phyloP scores from a whole-genome alignment of 768 basidiomycete species.

The Amanita fuliginea region DNA sequence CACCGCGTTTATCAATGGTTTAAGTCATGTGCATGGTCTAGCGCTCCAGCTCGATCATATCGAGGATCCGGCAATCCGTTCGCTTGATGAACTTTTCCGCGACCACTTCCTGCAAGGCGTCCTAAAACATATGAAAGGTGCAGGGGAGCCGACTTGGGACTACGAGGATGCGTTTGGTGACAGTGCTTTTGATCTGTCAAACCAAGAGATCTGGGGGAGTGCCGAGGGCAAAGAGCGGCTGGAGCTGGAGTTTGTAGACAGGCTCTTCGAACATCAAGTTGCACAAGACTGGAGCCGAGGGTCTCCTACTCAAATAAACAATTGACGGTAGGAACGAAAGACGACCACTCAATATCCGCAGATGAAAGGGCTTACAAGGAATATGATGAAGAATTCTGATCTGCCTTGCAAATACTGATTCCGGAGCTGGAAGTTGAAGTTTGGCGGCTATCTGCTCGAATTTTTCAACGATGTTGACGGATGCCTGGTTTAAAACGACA shows the following conservation, averaged over 20 bases:
- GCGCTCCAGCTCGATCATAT: slow-evolving; percentile 8
- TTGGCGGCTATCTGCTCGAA: too few species aligned
- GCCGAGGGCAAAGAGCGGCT: slow-evolving; percentile 14
- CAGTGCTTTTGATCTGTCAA: background rate
- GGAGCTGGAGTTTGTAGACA: slow-evolving; percentile 15
- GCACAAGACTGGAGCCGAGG: background rate
- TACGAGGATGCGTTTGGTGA: background rate
- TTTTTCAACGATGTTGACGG: too few species aligned
- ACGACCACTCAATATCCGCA: too few species aligned
- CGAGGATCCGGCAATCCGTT: slow-evolving; percentile 5
- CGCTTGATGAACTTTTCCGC: slow-evolving; percentile 1
- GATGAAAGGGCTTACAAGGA: too few species aligned
- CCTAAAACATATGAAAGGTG: slow-evolving; percentile 1
- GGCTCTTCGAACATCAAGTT: slow-evolving; percentile 6
- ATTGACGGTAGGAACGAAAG: too few species aligned
- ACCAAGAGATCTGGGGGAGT: slow-evolving; percentile 9
- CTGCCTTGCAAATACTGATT: too few species aligned
- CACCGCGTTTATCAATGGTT: too few species aligned
- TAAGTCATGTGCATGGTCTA: too few species aligned
- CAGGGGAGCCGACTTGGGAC: background rate
- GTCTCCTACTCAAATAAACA: background rate
- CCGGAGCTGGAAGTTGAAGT: too few species aligned
- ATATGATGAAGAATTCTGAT: too few species aligned
- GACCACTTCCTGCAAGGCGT: slow-evolving; percentile 1
- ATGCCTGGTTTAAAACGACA: too few species aligned